Evolutionary conservation across 2,329 filamentous ascomycete genomes (phyloP).

Genomic region (Cladosporium sp.): DNA sequence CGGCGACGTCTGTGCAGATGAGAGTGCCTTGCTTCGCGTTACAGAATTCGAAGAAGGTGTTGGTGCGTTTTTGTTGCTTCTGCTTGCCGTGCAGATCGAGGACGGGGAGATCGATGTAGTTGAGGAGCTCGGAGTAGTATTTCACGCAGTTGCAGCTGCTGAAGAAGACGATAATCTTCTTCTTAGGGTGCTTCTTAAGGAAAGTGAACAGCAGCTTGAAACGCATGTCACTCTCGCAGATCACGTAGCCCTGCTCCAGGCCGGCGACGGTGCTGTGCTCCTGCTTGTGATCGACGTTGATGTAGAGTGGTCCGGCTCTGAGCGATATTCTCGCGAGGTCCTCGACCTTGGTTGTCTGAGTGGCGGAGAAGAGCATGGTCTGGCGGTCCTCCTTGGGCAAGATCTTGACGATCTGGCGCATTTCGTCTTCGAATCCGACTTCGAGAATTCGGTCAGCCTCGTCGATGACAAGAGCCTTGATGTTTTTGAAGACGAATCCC

Average conservation of each 20-base stretch:
- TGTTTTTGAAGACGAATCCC: constrained; percentile 85
- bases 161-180: constrained; percentile 98
- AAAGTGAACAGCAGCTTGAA: constrained; percentile 95
- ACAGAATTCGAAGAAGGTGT: constrained; percentile 96
- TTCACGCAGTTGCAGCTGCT: constrained; percentile 78
- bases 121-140: constrained; percentile 91
- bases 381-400: constrained; percentile 81
- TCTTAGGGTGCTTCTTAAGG: constrained; percentile 84
- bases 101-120: constrained; percentile 93
- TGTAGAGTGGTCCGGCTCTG: constrained; percentile 84
- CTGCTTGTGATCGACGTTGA: constrained; percentile 91
- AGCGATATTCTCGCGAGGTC: constrained; percentile 93
- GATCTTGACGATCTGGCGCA: constrained; percentile 94
- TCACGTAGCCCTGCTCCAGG: constrained; percentile 90
- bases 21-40: constrained; percentile 81
- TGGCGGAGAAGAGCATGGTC: constrained; percentile 98
- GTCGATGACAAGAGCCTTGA: constrained; percentile 89
- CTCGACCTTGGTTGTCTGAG: constrained; percentile 97
- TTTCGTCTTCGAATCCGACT: constrained; percentile 98
- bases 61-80: constrained; percentile 98
- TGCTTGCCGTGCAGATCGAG: constrained; percentile 89
- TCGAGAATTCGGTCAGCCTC: constrained; percentile 96
- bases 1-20: constrained; percentile 95
- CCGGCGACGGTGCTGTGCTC: constrained; percentile 90
- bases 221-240: constrained; percentile 89